Base-by-base conservation (phyloP, 23 red algal genomes). In the Agarophyton chilense region DNA sequence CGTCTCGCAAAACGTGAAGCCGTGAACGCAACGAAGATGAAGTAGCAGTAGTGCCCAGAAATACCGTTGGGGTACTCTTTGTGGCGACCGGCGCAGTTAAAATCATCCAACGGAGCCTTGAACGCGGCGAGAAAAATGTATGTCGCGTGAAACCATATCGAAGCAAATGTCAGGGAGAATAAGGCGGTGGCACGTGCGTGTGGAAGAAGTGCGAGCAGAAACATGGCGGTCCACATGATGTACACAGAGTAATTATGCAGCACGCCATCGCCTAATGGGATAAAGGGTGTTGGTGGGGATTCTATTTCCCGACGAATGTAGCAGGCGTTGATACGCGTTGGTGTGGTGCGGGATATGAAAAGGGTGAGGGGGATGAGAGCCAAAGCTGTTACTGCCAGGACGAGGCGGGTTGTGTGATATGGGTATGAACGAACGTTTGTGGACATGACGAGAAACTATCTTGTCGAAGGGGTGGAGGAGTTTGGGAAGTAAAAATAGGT, bases 1-100 rank as follows among this genome's bases (percentile, higher is more conserved):
- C 50, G 40, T 4, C 46, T 79, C 0, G 83, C 81, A 31, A 64
- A 90, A 11, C 53, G 38, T 19, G 54, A 46, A 2, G 90, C 67
- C 32, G 79, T 74, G 73, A 96, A 82, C 26, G 87, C 60, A 31
- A 83, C 84, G 78, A 92, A 96, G 32, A 75, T 83, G 54, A 96
- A 96, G 67, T 96, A 96, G 34, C 88, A 92, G 34, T 96, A 96
- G 76, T 96, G 94, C 21, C 94, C 94, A 34, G 89, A 93, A 31
- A 96, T 83, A 21, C 94, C 90, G 53, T 96, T 96, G 25, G 94
- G 94, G 39, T 79, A 92, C 33, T 66, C 49, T 12, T 36, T 35
- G 24, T 82, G 83, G 21, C 92, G 53, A 31, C 82, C 92, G 17
- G 83, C 86, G 62, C 94, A 96, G 53, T 74, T 87, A 26, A 83